Base-by-base conservation (phyloP, 768 basidiomycete species). In the Tricholoma furcatifolium region DNA sequence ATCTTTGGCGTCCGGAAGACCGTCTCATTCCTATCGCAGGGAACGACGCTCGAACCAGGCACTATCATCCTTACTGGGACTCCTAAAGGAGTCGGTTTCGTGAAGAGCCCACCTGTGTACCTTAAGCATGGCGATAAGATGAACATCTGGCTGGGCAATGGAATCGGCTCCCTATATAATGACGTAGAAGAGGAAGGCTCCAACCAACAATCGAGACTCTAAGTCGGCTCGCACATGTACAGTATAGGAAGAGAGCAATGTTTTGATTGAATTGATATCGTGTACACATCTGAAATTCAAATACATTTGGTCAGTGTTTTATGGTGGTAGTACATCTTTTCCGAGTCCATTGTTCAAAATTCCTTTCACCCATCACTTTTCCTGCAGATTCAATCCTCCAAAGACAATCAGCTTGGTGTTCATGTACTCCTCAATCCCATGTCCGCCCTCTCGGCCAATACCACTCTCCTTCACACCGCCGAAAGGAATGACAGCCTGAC, bases 381-480 rank as follows among this genome's bases (percentile, higher is more conserved):
- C 36, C 34, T 51, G 52, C 14, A 59, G 50, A 46, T 70, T 67
- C 59, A 91, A 61, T 11, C 88, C 89, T 40, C 91, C 91, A 62
- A 93, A 90, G 14, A 82, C 81, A 60, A 93, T 88, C 70, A 89
- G 63, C 69, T 93, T 93, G 40, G 77, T 78, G 65, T 85, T 87
- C 82, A 93, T 71, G 62, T 91, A 98, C 61, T 98, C 96, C 38
- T 86, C 81, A 58, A 98, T 91, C 3, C 94, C 95, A 69, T 93
- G 88, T 1, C 83, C 81, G 6, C 96, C 96, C 64, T 96, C 94
- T 31, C 91, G 78, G 14, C 96, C 77, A 45, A 75, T 38, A 11
- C 93, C 94, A 62, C 90, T 92, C 75, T 97, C 91, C 71, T 94
- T 93, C 43, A 95, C 73, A 7, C 93, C 93, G 20, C 94, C 93